A percentile compares a stretch with the other conserved stretches of the same genome.
Conservation (phyloP, 768 basidiomycete species). For the Amanita exitialis region DNA sequence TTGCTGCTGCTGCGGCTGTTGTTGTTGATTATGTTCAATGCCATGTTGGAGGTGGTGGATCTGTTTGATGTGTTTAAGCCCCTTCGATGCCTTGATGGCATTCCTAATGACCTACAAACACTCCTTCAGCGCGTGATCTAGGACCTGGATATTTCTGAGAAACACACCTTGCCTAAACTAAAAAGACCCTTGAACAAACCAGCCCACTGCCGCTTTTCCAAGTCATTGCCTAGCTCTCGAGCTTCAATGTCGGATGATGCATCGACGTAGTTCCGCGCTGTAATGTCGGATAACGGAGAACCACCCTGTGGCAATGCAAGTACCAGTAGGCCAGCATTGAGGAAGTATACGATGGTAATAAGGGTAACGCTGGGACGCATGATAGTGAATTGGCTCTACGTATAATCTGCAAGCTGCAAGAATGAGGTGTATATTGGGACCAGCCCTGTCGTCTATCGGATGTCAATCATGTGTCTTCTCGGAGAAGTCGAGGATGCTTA, state of each 20-base stretch:
- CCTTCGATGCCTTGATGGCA: too few species aligned
- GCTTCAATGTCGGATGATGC: not conserved
- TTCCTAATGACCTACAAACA: too few species aligned
- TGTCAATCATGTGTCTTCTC: not conserved
- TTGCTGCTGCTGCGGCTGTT: not conserved
- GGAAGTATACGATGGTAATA: not conserved
- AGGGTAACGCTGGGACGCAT: not conserved
- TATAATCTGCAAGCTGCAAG: not conserved
- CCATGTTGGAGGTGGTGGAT: too few species aligned
- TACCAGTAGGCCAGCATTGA: not conserved
- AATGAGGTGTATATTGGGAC: not conserved
- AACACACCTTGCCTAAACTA: too few species aligned
- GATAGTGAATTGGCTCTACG: not conserved
- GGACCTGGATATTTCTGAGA: too few species aligned
- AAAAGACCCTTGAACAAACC: not conserved
- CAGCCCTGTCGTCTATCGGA: not conserved
- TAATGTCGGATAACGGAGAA: not conserved
- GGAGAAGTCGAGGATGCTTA: not conserved
- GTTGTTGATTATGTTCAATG: not conserved
- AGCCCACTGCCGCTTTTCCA: not conserved
- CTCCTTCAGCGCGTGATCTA: too few species aligned
- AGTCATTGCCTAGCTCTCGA: not conserved
- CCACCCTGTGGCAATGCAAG: not conserved
- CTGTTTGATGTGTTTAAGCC: too few species aligned
- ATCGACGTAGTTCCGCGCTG: not conserved